Conservation (phyloP, 169 alveolate genomes). For the Plasmodium knowlesi region DNA sequence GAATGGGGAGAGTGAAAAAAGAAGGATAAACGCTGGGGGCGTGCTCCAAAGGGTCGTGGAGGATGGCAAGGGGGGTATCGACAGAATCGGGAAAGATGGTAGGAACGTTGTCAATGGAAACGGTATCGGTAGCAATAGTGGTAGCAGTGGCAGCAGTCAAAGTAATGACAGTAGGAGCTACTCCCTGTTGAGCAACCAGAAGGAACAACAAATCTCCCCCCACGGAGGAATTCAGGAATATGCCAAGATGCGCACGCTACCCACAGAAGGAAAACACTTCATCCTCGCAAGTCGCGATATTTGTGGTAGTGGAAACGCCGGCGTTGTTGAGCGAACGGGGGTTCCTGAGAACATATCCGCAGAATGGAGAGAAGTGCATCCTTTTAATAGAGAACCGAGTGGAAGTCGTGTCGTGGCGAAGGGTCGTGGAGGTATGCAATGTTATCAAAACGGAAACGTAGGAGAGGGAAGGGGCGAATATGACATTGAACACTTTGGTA, state of each 20-base stretch:
- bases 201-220: neutral
- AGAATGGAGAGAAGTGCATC: neutral
- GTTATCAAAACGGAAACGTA: neutral
- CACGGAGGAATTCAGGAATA: neutral
- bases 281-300: neutral
- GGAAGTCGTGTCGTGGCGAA: neutral
- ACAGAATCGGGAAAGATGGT: neutral
- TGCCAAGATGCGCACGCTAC: neutral
- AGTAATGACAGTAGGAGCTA: neutral
- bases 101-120: neutral
- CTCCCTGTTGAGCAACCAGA: neutral
- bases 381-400: neutral
- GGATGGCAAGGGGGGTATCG: neutral
- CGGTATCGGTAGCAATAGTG: neutral
- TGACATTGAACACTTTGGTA: neutral
- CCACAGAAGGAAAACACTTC: neutral
- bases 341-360: neutral
- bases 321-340: no score
- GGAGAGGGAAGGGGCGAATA: neutral
- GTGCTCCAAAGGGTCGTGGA: neutral
- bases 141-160: neutral
- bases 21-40: neutral
- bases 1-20: neutral
- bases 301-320: neutral
- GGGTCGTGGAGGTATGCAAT: neutral